Base-by-base conservation (phyloP, 164 flowering plant species). In the Malania oleifera region DNA sequence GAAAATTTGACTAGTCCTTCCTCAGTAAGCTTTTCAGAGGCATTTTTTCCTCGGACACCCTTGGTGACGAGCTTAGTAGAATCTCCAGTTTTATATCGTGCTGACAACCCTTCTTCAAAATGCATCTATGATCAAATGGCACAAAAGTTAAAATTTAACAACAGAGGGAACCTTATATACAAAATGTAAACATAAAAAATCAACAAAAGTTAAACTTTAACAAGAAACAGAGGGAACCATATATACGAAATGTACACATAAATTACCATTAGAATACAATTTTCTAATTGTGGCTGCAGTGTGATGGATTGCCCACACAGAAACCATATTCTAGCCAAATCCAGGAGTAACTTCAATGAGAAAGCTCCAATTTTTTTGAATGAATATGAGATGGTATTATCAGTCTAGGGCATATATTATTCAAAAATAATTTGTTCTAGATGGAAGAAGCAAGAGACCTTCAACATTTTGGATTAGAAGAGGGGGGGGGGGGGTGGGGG, bases 1-100 rank as follows among this genome's bases (percentile, higher is more conserved):
- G 96, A 86, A 45, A 91, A 82, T 64, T 86, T 95, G 41, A 91
- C 81, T 62, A 95, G 86, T 23, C 85, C 99, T 71, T 91, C 97
- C 71, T 91, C 97, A 57, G 84, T 75, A n/a, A 93, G 95, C 73
- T 93, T 93, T 65, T 83, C 95, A 52, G 86, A 82, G 34, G 97
- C 99, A 71, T 77, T 83, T 77, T 81, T 90, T 53, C 93, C 97
- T 54, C 99, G 86, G 26, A 73, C 52, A 22, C 90, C 87, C 79
- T 86, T 95, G 22, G 88, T 67, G 23, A 84, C 78, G 65, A 82
- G 73, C 72, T 85, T 91, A 28, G 91, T 80, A 31, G 86, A 63
- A 39, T 91, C 93, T 51, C 88, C 84, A 47, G 82, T 80, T 73
- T 76, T 90, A 37, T 69, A 68, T 28, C 99, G 78, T 47, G 87